Percentiles rank a stretch among this genome's conserved stretches.
These are phyloP conservation scores for Pezicula neosporulosa DNA, from an alignment of 2,329 filamentous ascomycete genomes.

Conservation along the genomic window DNA sequence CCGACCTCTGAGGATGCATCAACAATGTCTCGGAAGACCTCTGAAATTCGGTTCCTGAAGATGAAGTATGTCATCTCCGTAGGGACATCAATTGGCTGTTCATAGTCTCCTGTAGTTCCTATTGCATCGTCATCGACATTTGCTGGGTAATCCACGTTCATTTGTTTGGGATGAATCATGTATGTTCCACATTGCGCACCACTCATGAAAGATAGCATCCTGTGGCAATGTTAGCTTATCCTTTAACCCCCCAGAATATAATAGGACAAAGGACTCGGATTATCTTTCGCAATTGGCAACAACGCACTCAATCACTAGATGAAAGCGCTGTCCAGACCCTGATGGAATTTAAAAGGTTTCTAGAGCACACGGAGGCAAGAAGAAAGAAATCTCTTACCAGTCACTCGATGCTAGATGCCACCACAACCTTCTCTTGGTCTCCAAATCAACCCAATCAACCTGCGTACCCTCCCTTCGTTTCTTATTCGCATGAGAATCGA, in stretches of 20 bases:
- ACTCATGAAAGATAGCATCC: conserved; percentile 31
- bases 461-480: conserved; percentile 10
- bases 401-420: conserved; percentile 36
- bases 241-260: too few species aligned
- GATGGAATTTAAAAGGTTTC: background rate
- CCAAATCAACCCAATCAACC: conserved; percentile 25
- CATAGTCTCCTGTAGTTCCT: conserved; percentile 14
- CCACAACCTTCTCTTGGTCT: conserved; percentile 35
- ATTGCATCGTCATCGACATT: conserved; percentile 34
- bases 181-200: conserved; percentile 33
- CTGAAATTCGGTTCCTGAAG: conserved; percentile 30
- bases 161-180: conserved; percentile 32
- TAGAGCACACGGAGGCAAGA: background rate
- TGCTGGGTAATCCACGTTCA: conserved; percentile 32
- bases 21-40: conserved; percentile 32
- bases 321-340: background rate
- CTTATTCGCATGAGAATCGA: conserved; percentile 17
- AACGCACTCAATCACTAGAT: background rate
- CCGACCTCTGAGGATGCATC: conserved; percentile 28
- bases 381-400: conserved; percentile 23
- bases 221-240: conserved; percentile 11
- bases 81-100: background rate
- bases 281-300: too few species aligned
- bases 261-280: too few species aligned
- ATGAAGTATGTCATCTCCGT: conserved; percentile 37